These are phyloP conservation scores for Pleurotus cornucopiae DNA, from an alignment of 768 basidiomycete species.

Conservation along the genomic window DNA sequence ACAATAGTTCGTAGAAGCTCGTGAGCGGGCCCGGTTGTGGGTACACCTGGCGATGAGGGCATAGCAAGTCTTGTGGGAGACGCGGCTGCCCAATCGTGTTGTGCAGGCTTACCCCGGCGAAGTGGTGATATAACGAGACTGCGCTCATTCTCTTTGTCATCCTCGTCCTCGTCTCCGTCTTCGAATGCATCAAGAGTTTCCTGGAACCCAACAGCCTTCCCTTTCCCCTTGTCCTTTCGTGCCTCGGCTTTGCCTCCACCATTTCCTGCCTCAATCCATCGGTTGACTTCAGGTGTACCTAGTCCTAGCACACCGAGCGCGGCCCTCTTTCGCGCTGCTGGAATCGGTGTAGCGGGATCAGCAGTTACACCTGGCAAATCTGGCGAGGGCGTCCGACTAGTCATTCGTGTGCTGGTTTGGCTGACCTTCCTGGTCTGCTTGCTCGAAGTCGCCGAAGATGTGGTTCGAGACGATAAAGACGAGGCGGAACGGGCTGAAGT, in stretches of 20 bases:
- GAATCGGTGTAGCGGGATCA: constrained; percentile 31
- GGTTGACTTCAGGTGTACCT: constrained; percentile 50
- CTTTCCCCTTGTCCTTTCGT: constrained; percentile 24
- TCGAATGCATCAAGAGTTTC: constrained; percentile 25
- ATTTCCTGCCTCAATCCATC: constrained; percentile 44
- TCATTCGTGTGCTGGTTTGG: not conserved
- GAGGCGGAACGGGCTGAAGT: not conserved
- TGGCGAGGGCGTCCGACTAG: constrained; percentile 38
- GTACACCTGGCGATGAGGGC: constrained; percentile 33
- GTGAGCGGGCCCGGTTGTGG: constrained; percentile 26
- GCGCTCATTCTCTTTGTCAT: constrained; percentile 21
- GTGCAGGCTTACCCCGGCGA: constrained; percentile 30
- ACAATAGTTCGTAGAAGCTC: constrained; percentile 63
- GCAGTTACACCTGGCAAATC: constrained; percentile 30
- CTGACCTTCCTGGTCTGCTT: not conserved
- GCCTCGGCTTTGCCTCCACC: constrained; percentile 20
- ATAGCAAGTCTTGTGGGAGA: constrained; percentile 32
- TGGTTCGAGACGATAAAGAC: not conserved
- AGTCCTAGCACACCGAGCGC: constrained; percentile 34
- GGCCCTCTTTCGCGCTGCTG: constrained; percentile 17
- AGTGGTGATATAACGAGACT: constrained; percentile 49
- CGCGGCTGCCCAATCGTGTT: constrained; percentile 13
- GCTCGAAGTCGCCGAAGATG: not conserved
- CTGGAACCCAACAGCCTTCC: constrained; percentile 46
- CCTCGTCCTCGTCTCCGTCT: constrained; percentile 20